Base-by-base conservation (phyloP, 768 basidiomycete species). In the Paxillus involutus region DNA sequence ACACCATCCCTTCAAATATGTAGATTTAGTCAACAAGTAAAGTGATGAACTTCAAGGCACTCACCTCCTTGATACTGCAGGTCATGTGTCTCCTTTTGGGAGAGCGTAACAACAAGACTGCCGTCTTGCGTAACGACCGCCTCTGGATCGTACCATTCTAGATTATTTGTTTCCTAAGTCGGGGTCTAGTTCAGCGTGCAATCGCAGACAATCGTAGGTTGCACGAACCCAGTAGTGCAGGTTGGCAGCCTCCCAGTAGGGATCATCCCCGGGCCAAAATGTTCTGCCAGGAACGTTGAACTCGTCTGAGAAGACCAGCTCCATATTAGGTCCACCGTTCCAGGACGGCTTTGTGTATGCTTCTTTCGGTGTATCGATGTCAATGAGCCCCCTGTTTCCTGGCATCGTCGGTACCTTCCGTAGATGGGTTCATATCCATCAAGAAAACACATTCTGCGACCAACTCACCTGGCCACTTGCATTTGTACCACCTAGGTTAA, bases 181-280 rank as follows among this genome's bases (percentile, higher is more conserved):
- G 10, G 17, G 9, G 29, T 47, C 77, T 74, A 58, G 71, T 67
- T 40, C 59, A 53, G 16, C 37, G n/a, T 17, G 41, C 74, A 55
- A 71, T 65, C 9, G 48, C 19, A 36, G 37, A 45, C 59, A 52
- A 55, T 49, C 67, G 63, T 63, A 62, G 36, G 67, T 19, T 64
- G 53, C 44, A 63, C 73, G 55, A 41, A 75, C 73, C 69, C 74
- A 74, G 49, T 75, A 76, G 55, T 78, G 69, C 26, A 79, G 55
- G 59, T 78, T 67, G 17, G 57, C 73, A 0, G 77, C 88, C 64
- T 90, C 86, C 88, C 88, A 89, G 61, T 88, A 92, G 3, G 91
- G 91, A 67, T 93, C 91, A 58, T 92, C 89, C 6, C 88, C 88
- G 40, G 85, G 82, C 72, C 88, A 91, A 63, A 92, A 92, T 5